A percentile compares a stretch with the other conserved stretches of the same genome.
Evolutionary conservation across 2,329 filamentous ascomycete species (phyloP).

Genomic region (Fusarium sp.): DNA sequence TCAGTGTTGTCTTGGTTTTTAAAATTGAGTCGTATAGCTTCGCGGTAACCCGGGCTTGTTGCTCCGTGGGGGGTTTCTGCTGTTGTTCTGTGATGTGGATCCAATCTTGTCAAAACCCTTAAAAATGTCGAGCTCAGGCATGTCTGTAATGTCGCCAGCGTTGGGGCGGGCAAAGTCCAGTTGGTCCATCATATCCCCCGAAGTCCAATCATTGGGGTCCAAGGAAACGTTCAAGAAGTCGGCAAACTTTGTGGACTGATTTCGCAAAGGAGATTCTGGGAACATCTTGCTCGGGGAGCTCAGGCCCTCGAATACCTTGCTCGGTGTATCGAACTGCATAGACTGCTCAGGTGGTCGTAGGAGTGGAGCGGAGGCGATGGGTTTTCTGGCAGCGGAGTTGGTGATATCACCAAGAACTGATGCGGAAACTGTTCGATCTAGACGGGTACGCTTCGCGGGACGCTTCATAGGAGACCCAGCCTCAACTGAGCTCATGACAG

Average conservation of each 20-base stretch:
- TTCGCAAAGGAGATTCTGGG: conserved; percentile 46
- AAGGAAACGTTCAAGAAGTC: conserved; percentile 46
- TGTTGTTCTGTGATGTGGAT: conserved; percentile 46
- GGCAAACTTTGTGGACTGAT: conserved; percentile 60
- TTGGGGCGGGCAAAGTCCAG: conserved; percentile 55
- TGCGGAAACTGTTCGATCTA: conserved; percentile 70
- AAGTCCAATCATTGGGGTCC: conserved; percentile 49
- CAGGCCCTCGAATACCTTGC: conserved; percentile 63
- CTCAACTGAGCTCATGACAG: conserved; percentile 56
- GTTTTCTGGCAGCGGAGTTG: conserved; percentile 60
- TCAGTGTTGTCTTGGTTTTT: conserved; percentile 13
- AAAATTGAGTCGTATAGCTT: conserved; percentile 47
- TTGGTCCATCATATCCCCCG: conserved; percentile 43
- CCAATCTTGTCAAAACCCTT: conserved; percentile 82
- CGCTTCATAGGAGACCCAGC: conserved; percentile 74
- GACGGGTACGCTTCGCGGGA: conserved; percentile 64
- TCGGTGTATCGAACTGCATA: conserved; percentile 60
- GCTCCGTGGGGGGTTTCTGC: conserved; percentile 29
- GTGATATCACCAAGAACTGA: conserved; percentile 69
- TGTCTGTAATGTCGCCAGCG: conserved; percentile 63
- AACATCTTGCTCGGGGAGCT: conserved; percentile 64
- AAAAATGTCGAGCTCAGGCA: conserved; percentile 72
- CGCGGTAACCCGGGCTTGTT: conserved; percentile 43
- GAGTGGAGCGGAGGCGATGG: conserved; percentile 58
- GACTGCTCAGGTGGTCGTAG: conserved; percentile 57